Percentiles rank a stretch among this genome's conserved stretches.
Conservation (phyloP, 2,329 filamentous ascomycete genomes). For the Ceratocystis harringtonii region DNA sequence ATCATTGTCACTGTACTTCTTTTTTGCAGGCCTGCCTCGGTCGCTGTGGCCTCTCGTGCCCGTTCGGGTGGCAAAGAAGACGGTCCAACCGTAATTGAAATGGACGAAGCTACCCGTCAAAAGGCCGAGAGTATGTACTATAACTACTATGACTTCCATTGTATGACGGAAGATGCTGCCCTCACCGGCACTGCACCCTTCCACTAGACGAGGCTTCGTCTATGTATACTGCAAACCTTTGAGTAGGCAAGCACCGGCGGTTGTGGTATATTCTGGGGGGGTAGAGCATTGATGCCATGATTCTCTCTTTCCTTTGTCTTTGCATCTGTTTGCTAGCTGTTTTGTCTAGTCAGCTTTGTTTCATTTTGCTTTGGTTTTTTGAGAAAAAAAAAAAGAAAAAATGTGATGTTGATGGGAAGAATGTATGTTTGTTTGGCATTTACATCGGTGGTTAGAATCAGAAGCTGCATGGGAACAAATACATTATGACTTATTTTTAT, state of each 20-base stretch:
- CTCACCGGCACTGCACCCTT: constrained; percentile 38
- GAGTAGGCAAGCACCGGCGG: neutral
- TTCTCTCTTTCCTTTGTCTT: constrained; percentile 7
- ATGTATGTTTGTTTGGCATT: neutral
- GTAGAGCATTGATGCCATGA: neutral
- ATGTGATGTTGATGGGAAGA: neutral
- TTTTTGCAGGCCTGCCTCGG: constrained; percentile 30
- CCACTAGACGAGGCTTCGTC: constrained; percentile 26
- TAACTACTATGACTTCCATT: constrained; percentile 39
- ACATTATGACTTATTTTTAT: neutral
- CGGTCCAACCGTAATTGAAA: constrained; percentile 27
- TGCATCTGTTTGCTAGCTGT: constrained; percentile 9
- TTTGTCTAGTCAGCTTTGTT: neutral
- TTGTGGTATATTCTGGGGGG: neutral
- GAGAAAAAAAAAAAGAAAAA: neutral
- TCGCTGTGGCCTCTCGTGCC: constrained; percentile 29
- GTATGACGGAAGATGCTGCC: constrained; percentile 29
- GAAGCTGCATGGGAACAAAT: neutral
- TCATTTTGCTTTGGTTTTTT: constrained; percentile 2
- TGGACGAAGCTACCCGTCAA: constrained; percentile 36
- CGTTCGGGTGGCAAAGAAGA: constrained; percentile 32
- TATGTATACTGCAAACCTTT: neutral
- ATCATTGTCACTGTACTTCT: neutral
- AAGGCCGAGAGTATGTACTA: constrained; percentile 38
- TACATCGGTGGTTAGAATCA: neutral